Evolutionary conservation across 371 early-diverging fungal species (phyloP), one percentile per base, ranked within the genome.

Genomic region (Lichtheimia hyalospora): DNA sequence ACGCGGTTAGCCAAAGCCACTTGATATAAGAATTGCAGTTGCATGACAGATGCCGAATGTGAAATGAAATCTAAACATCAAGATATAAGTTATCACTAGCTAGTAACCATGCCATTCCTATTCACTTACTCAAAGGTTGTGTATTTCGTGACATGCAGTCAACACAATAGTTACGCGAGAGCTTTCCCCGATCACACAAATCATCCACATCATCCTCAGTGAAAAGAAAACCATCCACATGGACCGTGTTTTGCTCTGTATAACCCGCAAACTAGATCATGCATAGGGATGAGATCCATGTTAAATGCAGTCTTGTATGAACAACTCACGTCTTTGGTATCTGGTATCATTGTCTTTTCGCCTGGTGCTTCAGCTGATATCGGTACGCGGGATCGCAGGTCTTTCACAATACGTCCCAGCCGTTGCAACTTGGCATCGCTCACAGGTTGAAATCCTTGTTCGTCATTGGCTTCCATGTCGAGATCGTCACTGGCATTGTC

Each of bases 181-280:
- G 71, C 49, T 84, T 77, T 39, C 86, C 85, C n/a, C 70, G 57
- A 27, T 85, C 87, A 23, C 83, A 81, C 18, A 88, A 63, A 15
- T 84, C 84, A 61, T 88, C 88, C 7, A 88, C 79, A 63, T 85
- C 85, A 7, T 86, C 87, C 62, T 88, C 88, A 14, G 75, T 73
- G 62, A 81, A 88, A 28, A 88, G 63, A 60, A 88, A 88, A 2
- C 80, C 76, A 58, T 88, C 88, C 1, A 88, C 88, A 69, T 86
- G 85, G 5, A 85, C 75, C 0, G 86, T 85, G 53, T 84, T 85
- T 49, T 83, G 70, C 42, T 76, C 74, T 20, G 69, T 79, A 41
- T 75, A 83, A 7, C 73, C 85, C 43, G 74, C 71, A 58, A 78
- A 85, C 87, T 87, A 70, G 10, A 3, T 8, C 3, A 40, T 41